phyloP scores from a whole-genome alignment of 257 asterid species.

The Plantago ovata region DNA sequence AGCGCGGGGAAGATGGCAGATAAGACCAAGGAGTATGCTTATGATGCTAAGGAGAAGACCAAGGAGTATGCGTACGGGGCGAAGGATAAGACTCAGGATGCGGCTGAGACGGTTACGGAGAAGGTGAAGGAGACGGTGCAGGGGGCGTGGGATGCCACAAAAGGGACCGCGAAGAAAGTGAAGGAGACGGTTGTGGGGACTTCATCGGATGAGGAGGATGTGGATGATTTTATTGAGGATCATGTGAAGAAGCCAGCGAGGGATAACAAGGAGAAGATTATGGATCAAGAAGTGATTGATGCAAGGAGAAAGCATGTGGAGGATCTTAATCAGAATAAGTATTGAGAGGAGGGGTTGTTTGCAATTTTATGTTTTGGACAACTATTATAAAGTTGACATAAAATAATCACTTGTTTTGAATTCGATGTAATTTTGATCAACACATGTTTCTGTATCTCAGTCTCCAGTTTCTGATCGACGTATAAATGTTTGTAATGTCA shows the following conservation, averaged over 20 bases:
- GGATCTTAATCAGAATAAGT: slow-evolving; percentile 7
- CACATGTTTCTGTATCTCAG: too few species aligned
- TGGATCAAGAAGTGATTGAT: slow-evolving; percentile 48
- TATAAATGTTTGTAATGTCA: too few species aligned
- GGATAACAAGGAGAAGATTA: slow-evolving; percentile 29
- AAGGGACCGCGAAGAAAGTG: slow-evolving; percentile 39
- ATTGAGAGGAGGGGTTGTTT: slow-evolving; percentile 3
- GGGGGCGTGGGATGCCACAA: slow-evolving; percentile 47
- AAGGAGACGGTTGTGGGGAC: slow-evolving; percentile 62
- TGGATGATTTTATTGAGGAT: slow-evolving; percentile 48
- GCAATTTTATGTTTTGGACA: background rate
- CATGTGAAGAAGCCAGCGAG: slow-evolving; percentile 34
- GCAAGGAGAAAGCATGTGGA: slow-evolving; percentile 23
- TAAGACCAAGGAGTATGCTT: slow-evolving; percentile 32
- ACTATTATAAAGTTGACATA: background rate
- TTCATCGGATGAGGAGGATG: slow-evolving; percentile 8
- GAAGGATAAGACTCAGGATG: slow-evolving; percentile 26
- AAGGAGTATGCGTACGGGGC: slow-evolving; percentile 29
- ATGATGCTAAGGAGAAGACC: slow-evolving; percentile 32
- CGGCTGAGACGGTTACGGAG: slow-evolving; percentile 40
- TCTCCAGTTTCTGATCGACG: too few species aligned
- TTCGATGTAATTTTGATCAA: background rate
- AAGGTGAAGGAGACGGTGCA: slow-evolving; percentile 34
- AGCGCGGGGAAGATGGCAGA: slow-evolving; percentile 31
- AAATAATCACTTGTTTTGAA: slow-evolving; percentile 7